Conservation (phyloP, 2,329 filamentous ascomycete genomes). For the Claviceps pusilla region DNA sequence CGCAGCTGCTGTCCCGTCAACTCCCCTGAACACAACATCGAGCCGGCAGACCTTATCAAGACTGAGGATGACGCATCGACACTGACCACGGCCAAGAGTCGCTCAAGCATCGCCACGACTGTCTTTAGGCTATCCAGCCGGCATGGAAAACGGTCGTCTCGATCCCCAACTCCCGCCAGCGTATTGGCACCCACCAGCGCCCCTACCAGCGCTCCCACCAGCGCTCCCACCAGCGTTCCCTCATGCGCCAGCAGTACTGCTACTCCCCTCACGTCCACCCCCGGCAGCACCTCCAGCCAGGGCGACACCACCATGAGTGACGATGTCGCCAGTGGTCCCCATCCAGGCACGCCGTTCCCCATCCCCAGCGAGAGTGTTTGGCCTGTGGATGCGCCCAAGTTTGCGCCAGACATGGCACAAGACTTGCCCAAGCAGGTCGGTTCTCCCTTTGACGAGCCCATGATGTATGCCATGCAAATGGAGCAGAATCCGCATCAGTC, state of each 20-base stretch:
- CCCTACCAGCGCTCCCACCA: neutral
- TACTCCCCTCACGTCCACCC: neutral
- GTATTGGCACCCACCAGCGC: conserved; percentile 6
- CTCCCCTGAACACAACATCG: conserved; percentile 16
- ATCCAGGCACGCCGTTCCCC: conserved; percentile 26
- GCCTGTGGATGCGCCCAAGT: conserved; percentile 24
- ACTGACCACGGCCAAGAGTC: conserved; percentile 15
- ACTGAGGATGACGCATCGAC: conserved; percentile 15
- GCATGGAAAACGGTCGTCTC: conserved; percentile 21
- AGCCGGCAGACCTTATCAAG: conserved; percentile 13
- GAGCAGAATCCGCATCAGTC: conserved; percentile 17
- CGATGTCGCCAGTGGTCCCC: conserved; percentile 20
- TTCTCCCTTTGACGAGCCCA: conserved; percentile 16
- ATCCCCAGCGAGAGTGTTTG: conserved; percentile 24
- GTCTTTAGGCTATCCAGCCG: conserved; percentile 19
- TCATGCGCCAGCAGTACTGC: neutral
- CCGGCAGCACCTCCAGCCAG: neutral
- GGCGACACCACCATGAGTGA: conserved; percentile 20
- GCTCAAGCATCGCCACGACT: conserved; percentile 15
- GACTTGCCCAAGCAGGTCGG: conserved; percentile 18
- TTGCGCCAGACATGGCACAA: conserved; percentile 19
- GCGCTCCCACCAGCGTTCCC: neutral
- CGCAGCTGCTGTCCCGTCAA: conserved; percentile 22
- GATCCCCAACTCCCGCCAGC: conserved; percentile 20
- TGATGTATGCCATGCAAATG: conserved; percentile 18